Evolutionary conservation across 73 alveolate species (phyloP).

Genomic region (Durusdinium trenchii): DNA sequence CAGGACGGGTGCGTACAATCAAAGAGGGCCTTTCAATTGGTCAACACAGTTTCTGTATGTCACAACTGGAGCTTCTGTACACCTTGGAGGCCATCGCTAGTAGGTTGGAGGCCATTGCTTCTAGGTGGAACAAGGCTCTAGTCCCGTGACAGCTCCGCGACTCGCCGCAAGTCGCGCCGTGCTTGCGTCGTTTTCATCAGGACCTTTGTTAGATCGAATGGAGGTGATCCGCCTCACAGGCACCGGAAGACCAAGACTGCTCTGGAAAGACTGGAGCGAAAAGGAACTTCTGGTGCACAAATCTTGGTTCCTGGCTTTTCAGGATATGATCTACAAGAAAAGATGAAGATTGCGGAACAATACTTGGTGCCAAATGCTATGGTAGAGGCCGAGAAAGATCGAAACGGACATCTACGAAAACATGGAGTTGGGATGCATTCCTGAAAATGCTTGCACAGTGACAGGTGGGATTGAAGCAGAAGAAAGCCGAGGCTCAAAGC

Average conservation of each 20-base stretch:
- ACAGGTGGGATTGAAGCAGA: conserved; percentile 50
- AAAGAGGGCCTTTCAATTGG: not conserved
- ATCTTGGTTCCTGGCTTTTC: not conserved
- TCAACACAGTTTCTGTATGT: not conserved
- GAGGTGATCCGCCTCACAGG: conserved; percentile 98
- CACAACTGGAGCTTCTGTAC: not conserved
- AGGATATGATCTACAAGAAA: conserved; percentile 96
- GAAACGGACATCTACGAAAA: not conserved
- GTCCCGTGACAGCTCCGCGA: too few relatives aligned
- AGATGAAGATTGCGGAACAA: conserved; percentile 97
- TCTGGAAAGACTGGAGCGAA: not conserved
- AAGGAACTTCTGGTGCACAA: not conserved
- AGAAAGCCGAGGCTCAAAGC: conserved; percentile 20
- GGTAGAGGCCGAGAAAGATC: conserved; percentile 96
- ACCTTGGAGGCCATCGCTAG: too few relatives aligned
- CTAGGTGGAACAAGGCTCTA: too few relatives aligned
- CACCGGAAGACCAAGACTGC: not conserved
- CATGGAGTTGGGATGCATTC: not conserved
- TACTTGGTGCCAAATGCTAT: conserved; percentile 98
- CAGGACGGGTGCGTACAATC: not conserved
- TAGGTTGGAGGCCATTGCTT: too few relatives aligned
- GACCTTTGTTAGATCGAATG: conserved; percentile 98
- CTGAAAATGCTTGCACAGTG: not conserved
- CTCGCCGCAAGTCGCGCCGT: too few relatives aligned
- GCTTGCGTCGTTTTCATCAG: conserved; percentile 97